Evolutionary conservation across 306 rosid genomes (phyloP).

Genomic region (peach (Prunus persica)): DNA sequence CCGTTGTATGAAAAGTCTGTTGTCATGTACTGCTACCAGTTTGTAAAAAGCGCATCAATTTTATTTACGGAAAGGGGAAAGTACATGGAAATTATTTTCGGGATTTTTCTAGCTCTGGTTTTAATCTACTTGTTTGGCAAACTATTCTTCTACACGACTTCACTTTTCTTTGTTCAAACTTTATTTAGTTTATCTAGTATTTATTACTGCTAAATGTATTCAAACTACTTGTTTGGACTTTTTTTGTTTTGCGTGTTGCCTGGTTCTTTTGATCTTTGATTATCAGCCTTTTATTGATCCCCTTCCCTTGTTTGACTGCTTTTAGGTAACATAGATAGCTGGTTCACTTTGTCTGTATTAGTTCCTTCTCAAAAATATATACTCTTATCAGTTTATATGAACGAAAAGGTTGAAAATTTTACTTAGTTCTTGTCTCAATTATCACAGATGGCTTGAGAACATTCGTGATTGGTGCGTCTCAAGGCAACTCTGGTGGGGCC

Average conservation of each 20-base stretch:
- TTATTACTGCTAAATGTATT: too few species aligned
- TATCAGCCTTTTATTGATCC: neutral
- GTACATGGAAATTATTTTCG: too few species aligned
- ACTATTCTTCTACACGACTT: too few species aligned
- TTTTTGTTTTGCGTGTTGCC: neutral
- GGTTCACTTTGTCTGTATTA: neutral
- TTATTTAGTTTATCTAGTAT: too few species aligned
- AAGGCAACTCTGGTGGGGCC: slow-evolving; percentile 99
- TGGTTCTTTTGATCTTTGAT: neutral
- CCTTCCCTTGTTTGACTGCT: neutral
- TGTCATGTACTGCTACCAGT: neutral
- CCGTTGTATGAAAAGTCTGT: neutral
- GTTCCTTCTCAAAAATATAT: neutral
- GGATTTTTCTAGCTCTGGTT: too few species aligned
- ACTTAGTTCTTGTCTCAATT: slow-evolving; percentile 11
- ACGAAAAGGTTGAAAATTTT: neutral
- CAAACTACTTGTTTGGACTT: neutral
- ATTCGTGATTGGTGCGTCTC: slow-evolving; percentile 96
- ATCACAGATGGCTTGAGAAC: slow-evolving; percentile 87
- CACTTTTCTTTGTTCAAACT: too few species aligned
- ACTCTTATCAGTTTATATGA: neutral
- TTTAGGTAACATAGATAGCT: neutral
- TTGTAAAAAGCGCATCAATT: too few species aligned
- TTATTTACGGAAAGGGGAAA: too few species aligned
- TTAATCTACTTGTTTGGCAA: too few species aligned